phyloP scores from a whole-genome alignment of 306 rosid species.

The Acmispon strigosus region DNA sequence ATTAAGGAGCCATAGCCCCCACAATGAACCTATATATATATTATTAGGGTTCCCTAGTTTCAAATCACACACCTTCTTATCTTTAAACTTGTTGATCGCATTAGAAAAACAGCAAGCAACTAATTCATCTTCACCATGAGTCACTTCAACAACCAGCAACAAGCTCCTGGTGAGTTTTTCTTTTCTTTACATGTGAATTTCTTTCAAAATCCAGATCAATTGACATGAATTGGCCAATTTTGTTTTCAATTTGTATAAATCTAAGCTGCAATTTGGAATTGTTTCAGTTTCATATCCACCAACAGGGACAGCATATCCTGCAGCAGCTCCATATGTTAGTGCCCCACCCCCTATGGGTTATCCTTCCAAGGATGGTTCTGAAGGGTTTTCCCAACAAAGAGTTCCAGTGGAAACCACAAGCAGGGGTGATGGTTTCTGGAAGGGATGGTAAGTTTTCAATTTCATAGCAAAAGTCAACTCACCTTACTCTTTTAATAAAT shows the following conservation, averaged over 20 bases:
- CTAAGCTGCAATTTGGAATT: no score
- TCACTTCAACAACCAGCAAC: slow-evolving; percentile 22
- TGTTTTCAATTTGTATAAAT: no score
- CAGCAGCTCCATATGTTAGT: background rate
- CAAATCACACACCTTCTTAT: background rate
- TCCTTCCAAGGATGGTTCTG: slow-evolving; percentile 22
- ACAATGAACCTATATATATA: background rate
- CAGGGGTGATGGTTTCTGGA: slow-evolving; percentile 45
- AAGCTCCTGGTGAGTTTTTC: slow-evolving; percentile 21
- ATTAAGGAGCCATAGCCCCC: slow-evolving; percentile 11
- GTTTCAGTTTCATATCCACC: no score
- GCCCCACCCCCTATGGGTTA: slow-evolving; percentile 37
- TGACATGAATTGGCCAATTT: background rate
- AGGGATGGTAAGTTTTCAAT: slow-evolving; percentile 33
- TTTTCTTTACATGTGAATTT: background rate
- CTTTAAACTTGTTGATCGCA: background rate
- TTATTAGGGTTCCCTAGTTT: background rate
- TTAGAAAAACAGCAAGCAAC: background rate
- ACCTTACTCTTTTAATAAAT: no score
- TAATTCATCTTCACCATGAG: slow-evolving; percentile 9
- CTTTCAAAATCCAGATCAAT: background rate
- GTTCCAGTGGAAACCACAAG: slow-evolving; percentile 20
- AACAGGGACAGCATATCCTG: no score
- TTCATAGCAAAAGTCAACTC: background rate
- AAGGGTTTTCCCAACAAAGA: slow-evolving; percentile 21